Percentiles rank a stretch among this genome's conserved stretches.
Evolutionary conservation across 768 basidiomycete species (phyloP).

Genomic region (Xerocomus potaroensis): DNA sequence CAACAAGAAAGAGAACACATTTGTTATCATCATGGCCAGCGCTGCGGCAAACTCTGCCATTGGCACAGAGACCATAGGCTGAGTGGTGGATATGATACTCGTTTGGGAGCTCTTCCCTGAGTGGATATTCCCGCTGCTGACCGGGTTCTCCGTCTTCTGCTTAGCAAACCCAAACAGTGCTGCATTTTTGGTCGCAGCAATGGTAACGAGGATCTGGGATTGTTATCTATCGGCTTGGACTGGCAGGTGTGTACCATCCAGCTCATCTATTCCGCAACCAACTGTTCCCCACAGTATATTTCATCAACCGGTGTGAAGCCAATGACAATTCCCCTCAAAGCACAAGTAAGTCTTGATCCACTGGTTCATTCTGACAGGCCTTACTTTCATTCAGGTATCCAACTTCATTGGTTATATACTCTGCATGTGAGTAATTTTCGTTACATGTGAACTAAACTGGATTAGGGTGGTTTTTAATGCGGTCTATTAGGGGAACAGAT

Average conservation of each 20-base stretch:
- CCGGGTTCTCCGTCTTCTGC: conserved; percentile 61
- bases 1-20: conserved; percentile 58
- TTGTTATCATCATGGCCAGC: conserved; percentile 53
- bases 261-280: not conserved
- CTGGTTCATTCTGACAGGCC: not conserved
- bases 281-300: conserved; percentile 20
- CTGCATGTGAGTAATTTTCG: conserved; percentile 41
- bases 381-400: conserved; percentile 31
- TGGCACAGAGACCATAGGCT: conserved; percentile 47
- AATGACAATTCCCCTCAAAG: conserved; percentile 51
- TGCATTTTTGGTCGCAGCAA: conserved; percentile 55
- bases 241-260: conserved; percentile 40
- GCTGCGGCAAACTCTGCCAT: conserved; percentile 53
- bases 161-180: conserved; percentile 41
- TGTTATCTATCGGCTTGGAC: conserved; percentile 59
- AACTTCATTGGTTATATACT: conserved; percentile 48
- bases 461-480: conserved; percentile 34
- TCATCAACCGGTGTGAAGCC: conserved; percentile 39
- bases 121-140: conserved; percentile 52
- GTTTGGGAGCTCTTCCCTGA: conserved; percentile 24
- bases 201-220: conserved; percentile 65
- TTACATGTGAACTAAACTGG: conserved; percentile 3
- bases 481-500: conserved; percentile 46
- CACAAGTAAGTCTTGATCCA: conserved; percentile 32
- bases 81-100: conserved; percentile 31